Evolutionary conservation across 225 moss, liverwort and hornwort genomes (phyloP).

Genomic region (Rhytidiadelphus loreus): DNA sequence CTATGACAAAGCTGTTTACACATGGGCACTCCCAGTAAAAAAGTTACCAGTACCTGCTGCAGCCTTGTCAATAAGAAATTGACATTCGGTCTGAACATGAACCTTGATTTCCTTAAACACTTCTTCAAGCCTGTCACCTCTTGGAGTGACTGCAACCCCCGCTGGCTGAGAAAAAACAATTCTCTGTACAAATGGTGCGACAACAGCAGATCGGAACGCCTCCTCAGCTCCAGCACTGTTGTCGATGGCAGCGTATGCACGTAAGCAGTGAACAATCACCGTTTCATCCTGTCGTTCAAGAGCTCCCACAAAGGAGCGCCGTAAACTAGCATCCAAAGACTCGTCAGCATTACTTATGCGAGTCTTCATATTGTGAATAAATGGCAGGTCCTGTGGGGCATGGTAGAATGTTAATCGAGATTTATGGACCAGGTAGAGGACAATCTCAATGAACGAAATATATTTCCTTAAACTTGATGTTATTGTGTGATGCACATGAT

Average conservation of each 20-base stretch:
- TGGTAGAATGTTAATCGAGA: neutral
- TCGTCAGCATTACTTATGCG: conserved; percentile 55
- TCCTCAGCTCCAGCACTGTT: conserved; percentile 69
- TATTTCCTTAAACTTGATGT: neutral
- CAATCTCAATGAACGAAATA: neutral
- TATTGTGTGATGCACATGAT: neutral
- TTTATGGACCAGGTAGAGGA: neutral
- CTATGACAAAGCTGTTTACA: neutral
- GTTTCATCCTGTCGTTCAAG: conserved; percentile 59
- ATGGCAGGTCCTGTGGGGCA: conserved; percentile 53
- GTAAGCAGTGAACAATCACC: conserved; percentile 72
- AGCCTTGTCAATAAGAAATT: conserved; percentile 72
- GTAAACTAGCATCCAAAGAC: conserved; percentile 57
- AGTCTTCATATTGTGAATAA: conserved; percentile 64
- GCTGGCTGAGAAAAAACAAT: conserved; percentile 35
- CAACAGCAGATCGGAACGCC: conserved; percentile 67
- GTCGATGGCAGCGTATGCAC: conserved; percentile 72
- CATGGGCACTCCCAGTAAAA: neutral
- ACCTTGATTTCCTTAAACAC: conserved; percentile 45
- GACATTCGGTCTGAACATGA: conserved; percentile 51
- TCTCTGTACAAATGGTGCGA: conserved; percentile 55
- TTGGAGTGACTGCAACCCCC: conserved; percentile 31
- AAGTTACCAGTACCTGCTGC: conserved; percentile 20
- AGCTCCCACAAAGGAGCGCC: conserved; percentile 62
- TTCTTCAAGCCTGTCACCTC: conserved; percentile 45